Evolutionary conservation across 345 rosid species (phyloP).

Genomic region (Eucalyptus lansdowneana): DNA sequence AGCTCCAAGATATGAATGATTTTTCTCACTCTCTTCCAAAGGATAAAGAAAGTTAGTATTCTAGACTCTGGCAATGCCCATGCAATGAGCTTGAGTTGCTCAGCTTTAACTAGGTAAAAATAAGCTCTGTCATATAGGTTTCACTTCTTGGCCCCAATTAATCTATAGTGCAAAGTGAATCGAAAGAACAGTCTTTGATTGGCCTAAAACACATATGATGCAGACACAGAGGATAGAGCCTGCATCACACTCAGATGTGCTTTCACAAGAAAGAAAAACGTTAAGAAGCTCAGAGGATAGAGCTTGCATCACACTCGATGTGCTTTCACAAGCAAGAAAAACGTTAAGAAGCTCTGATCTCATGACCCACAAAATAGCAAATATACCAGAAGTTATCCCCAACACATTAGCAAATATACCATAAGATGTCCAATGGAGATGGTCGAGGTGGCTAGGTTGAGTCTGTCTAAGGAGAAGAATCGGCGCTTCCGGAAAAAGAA

Average conservation of each 20-base stretch:
- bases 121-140: background rate
- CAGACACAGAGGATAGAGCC: background rate
- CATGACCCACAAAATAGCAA: background rate
- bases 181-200: background rate
- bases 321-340: background rate
- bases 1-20: background rate
- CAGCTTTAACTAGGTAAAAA: background rate
- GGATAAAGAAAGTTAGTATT: background rate
- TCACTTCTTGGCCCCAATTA: background rate
- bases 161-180: background rate
- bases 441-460: too few species aligned
- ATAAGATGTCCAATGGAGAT: background rate
- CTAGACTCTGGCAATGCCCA: background rate
- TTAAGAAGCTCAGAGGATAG: background rate
- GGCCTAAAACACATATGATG: background rate
- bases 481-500: too few species aligned
- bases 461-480: too few species aligned
- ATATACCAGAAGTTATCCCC: background rate
- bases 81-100: background rate
- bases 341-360: background rate
- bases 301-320: background rate
- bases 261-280: background rate
- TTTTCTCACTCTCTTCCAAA: background rate
- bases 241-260: background rate
- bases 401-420: background rate